A percentile compares a stretch with the other conserved stretches of the same genome.
These are phyloP conservation scores for Penicillium polonicum DNA, from an alignment of 2,329 filamentous ascomycete species.

Conservation along the genomic window DNA sequence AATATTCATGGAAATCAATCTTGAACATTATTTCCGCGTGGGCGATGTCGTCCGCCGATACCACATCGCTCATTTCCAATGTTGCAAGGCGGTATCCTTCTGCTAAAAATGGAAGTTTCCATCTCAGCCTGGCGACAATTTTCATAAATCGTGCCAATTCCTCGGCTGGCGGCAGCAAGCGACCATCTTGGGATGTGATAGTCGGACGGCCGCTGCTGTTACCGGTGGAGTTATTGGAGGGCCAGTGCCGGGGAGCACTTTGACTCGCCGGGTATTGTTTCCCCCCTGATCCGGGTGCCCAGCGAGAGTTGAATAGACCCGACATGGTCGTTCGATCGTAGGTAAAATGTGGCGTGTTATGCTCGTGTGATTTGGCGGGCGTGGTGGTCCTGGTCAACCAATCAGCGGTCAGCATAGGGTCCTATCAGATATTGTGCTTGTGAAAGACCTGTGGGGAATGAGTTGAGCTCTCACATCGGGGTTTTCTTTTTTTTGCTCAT, in stretches of 20 bases:
- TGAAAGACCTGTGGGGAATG: not conserved
- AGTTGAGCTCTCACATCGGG: not conserved
- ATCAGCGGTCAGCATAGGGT: not conserved
- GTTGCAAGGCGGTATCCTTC: constrained; percentile 56
- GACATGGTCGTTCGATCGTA: constrained; percentile 4
- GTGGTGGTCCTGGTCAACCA: not conserved
- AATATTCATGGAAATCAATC: constrained; percentile 75
- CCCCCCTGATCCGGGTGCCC: constrained; percentile 20
- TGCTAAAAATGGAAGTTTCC: constrained; percentile 63
- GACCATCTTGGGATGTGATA: constrained; percentile 1
- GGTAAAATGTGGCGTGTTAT: not conserved
- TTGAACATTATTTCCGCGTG: constrained; percentile 69
- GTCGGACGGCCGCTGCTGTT: constrained; percentile 2
- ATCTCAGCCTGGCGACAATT: constrained; percentile 60
- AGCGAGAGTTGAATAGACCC: constrained; percentile 26
- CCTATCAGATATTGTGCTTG: not conserved
- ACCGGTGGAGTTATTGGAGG: constrained; percentile 7
- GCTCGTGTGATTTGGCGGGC: not conserved
- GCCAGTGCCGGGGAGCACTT: not conserved
- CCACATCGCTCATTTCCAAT: constrained; percentile 26
- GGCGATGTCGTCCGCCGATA: constrained; percentile 23
- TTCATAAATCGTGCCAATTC: constrained; percentile 61
- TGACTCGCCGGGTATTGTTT: not conserved
- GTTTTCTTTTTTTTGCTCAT: not conserved
- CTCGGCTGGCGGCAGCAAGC: constrained; percentile 28